A percentile compares a stretch with the other conserved stretches of the same genome.
Conservation (phyloP, 768 basidiomycete genomes). For the Hemileccinum impolitum region DNA sequence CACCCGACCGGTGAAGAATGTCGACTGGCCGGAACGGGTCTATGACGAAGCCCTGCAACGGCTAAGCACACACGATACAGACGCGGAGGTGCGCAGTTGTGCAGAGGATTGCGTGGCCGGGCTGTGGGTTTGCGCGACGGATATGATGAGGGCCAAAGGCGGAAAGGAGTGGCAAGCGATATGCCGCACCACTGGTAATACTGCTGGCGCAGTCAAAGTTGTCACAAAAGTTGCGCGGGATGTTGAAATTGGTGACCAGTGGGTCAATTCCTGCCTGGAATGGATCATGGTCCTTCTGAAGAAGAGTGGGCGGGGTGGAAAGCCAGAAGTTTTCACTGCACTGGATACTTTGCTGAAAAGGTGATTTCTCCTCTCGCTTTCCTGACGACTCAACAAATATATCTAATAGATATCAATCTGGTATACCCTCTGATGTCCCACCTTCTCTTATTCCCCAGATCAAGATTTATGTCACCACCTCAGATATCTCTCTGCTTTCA, state of each 20-base stretch:
- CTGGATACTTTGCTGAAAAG: slow-evolving; percentile 69
- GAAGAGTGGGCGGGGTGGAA: slow-evolving; percentile 76
- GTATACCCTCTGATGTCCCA: slow-evolving; percentile 57
- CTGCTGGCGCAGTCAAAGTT: slow-evolving; percentile 74
- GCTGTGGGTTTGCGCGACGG: slow-evolving; percentile 84
- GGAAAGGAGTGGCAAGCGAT: slow-evolving; percentile 81
- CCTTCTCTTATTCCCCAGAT: slow-evolving; percentile 67
- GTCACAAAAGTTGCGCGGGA: slow-evolving; percentile 81
- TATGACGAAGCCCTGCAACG: slow-evolving; percentile 73
- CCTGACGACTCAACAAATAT: neutral
- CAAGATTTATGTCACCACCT: slow-evolving; percentile 66
- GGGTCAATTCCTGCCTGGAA: slow-evolving; percentile 78
- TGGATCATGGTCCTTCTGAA: slow-evolving; percentile 73
- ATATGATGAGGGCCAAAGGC: slow-evolving; percentile 58
- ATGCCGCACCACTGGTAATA: slow-evolving; percentile 65
- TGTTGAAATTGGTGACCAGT: slow-evolving; percentile 65
- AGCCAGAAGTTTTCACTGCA: slow-evolving; percentile 75
- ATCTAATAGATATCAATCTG: slow-evolving; percentile 39
- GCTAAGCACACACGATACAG: slow-evolving; percentile 78
- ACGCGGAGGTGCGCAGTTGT: slow-evolving; percentile 81
- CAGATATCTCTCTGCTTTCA: slow-evolving; percentile 76
- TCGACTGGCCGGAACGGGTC: slow-evolving; percentile 66
- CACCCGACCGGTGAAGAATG: slow-evolving; percentile 61
- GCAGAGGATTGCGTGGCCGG: slow-evolving; percentile 85
- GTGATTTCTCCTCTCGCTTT: slow-evolving; percentile 32